phyloP scores from a whole-genome alignment of 352 stramenopile genomes.

The Globisporangium abappressorium region DNA sequence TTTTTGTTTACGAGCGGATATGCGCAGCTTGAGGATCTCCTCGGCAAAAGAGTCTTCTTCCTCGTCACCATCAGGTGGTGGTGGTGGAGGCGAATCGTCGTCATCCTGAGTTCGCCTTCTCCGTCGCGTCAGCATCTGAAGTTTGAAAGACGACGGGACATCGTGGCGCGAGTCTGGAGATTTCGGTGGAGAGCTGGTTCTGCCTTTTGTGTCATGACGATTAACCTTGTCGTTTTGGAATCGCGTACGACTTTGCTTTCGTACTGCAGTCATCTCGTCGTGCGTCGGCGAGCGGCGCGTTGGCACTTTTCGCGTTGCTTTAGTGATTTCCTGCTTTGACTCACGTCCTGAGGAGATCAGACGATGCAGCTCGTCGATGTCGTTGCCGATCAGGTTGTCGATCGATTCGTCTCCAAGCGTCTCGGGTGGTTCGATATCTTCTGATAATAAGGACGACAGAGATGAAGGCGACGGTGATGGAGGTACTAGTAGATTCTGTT shows the following conservation, averaged over 20 bases:
- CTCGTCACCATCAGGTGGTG: conserved; percentile 13
- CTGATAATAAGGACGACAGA: conserved; percentile 23
- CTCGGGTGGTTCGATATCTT: conserved; percentile 25
- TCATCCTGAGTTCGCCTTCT: conserved; percentile 16
- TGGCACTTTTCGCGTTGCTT: background rate
- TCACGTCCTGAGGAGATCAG: conserved; percentile 32
- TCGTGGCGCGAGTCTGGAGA: background rate
- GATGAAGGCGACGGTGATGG: conserved; percentile 9
- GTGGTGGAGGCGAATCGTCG: conserved; percentile 15
- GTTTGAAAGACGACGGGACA: conserved; percentile 1
- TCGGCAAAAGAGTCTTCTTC: conserved; percentile 47
- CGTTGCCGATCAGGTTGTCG: conserved; percentile 43
- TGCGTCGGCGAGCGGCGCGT: conserved; percentile 22
- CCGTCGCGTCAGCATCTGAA: conserved; percentile 10
- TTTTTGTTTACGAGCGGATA: conserved; percentile 15
- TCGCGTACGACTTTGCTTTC: conserved; percentile 34
- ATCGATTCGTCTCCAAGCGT: conserved; percentile 32
- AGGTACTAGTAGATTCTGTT: background rate
- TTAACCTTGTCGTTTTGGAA: conserved; percentile 20
- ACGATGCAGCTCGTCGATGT: conserved; percentile 38
- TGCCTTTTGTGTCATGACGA: background rate
- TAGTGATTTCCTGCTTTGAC: background rate
- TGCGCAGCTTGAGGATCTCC: conserved; percentile 34
- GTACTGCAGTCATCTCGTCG: conserved; percentile 27
- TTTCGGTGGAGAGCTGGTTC: background rate